A percentile compares a stretch with the other conserved stretches of the same genome.
phyloP scores from a whole-genome alignment of 345 rosid genomes.

The Passiflora organensis region DNA sequence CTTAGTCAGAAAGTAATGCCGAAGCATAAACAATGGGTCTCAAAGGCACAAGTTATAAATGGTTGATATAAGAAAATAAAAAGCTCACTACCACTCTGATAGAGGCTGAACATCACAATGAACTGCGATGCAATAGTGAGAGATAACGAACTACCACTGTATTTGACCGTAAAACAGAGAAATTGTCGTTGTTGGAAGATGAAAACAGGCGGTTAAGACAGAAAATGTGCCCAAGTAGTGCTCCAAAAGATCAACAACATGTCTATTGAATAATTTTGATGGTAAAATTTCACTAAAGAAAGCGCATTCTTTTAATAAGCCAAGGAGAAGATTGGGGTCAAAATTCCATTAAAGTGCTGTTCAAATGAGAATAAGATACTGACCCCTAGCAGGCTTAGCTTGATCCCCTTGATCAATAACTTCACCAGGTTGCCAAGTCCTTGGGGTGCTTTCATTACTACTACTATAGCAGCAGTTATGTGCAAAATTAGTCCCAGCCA shows the following conservation, averaged over 20 bases:
- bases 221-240: too few species aligned
- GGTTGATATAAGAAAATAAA: not conserved
- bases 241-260: not conserved
- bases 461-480: constrained; percentile 37
- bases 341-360: not conserved
- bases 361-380: constrained; percentile 13
- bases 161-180: too few species aligned
- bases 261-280: not conserved
- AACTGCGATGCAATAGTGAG: too few species aligned
- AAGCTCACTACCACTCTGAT: not conserved
- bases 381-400: constrained; percentile 40
- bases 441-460: constrained; percentile 44
- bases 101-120: not conserved
- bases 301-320: not conserved
- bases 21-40: not conserved
- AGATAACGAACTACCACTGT: not conserved
- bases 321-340: not conserved
- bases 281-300: not conserved
- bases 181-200: too few species aligned
- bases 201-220: too few species aligned
- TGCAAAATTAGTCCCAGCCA: constrained; percentile 19
- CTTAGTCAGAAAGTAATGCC: too few species aligned
- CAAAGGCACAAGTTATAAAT: not conserved
- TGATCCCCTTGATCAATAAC: constrained; percentile 25
- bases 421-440: constrained; percentile 27